Evolutionary conservation across 1,284 basidiomycete genomes (phyloP).

Genomic region (Nidula niveotomentosa): DNA sequence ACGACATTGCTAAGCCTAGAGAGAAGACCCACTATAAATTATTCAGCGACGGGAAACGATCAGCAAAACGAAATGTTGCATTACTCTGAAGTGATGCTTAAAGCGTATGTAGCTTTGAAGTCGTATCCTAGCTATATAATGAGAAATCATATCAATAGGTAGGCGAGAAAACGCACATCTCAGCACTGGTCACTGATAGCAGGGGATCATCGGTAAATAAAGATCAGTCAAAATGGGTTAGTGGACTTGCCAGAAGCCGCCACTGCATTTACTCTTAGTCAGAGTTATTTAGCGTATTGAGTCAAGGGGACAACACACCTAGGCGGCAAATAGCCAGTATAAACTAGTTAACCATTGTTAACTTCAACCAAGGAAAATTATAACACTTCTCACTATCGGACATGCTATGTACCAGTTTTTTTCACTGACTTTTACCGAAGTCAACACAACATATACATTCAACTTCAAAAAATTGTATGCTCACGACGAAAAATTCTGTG

Average conservation of each 20-base stretch:
- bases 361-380: not conserved
- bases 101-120: not conserved
- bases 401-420: not conserved
- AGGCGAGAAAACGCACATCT: not conserved
- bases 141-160: not conserved
- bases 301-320: not conserved
- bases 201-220: not conserved
- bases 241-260: not conserved
- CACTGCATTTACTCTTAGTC: not conserved
- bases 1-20: slow-evolving; percentile 39
- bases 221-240: not conserved
- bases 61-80: not conserved
- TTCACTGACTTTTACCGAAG: not conserved
- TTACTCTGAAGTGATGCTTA: not conserved
- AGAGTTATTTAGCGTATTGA: not conserved
- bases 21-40: slow-evolving; percentile 43
- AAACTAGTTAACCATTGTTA: not conserved
- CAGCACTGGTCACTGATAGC: not conserved
- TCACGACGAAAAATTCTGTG: not conserved
- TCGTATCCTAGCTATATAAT: not conserved
- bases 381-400: not conserved
- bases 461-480: not conserved
- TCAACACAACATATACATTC: not conserved
- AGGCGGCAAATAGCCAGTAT: not conserved
- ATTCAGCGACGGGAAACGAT: not conserved